phyloP scores from a whole-genome alignment of 1,284 basidiomycete species.

The Sanghuangporus weigelae region DNA sequence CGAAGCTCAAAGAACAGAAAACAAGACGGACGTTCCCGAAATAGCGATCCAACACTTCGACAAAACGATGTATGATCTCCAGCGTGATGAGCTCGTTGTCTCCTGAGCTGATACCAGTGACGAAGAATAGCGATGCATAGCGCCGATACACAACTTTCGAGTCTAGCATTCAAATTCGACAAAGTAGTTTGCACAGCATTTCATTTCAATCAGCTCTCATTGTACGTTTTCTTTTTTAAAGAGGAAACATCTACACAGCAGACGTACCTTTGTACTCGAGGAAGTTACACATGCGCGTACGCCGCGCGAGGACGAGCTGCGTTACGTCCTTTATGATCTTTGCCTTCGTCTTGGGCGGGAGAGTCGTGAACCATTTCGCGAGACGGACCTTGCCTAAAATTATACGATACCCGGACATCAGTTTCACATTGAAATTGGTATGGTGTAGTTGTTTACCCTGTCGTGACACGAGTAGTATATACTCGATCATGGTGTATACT shows the following conservation, averaged over 20 bases:
- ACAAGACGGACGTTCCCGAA: slow-evolving; percentile 85
- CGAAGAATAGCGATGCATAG: slow-evolving; percentile 98
- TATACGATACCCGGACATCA: not conserved
- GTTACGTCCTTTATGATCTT: slow-evolving; percentile 99
- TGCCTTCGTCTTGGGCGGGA: slow-evolving; percentile 89
- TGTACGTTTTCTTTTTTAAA: not conserved
- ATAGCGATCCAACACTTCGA: slow-evolving; percentile 98
- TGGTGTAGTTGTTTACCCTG: slow-evolving; percentile 56
- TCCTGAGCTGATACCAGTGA: slow-evolving; percentile 81
- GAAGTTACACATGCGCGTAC: slow-evolving; percentile 99
- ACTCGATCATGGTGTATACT: slow-evolving; percentile 63
- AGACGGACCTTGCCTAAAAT: slow-evolving; percentile 89
- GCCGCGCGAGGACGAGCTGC: slow-evolving; percentile 91
- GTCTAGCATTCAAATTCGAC: slow-evolving; percentile 42
- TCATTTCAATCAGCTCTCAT: not conserved
- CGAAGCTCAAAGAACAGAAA: not conserved
- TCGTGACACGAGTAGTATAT: slow-evolving; percentile 88
- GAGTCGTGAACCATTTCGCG: slow-evolving; percentile 98
- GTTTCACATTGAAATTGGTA: not conserved
- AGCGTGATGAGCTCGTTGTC: slow-evolving; percentile 64
- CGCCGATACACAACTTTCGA: slow-evolving; percentile 96
- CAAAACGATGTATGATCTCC: slow-evolving; percentile 79
- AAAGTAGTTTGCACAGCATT: not conserved
- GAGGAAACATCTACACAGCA: not conserved
- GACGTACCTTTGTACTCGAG: slow-evolving; percentile 92